These are phyloP conservation scores for Pythium myriotylum DNA, from an alignment of 352 stramenopile species.

Conservation along the genomic window DNA sequence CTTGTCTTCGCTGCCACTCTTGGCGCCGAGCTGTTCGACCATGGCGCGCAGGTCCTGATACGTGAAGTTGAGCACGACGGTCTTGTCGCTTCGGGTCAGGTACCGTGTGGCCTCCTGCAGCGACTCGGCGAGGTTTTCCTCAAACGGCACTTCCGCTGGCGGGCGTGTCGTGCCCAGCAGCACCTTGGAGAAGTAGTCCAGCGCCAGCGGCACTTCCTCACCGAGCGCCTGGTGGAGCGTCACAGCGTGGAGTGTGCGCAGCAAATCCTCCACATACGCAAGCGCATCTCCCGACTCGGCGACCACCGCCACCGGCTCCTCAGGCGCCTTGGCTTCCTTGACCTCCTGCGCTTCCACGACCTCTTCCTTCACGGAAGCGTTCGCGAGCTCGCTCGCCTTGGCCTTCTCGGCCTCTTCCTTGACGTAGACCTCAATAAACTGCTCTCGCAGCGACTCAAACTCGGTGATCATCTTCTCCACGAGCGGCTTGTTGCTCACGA, in stretches of 20 bases:
- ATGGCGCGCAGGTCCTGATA: constrained; percentile 63
- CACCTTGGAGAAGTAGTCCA: constrained; percentile 87
- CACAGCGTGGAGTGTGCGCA: constrained; percentile 81
- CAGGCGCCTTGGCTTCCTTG: background rate
- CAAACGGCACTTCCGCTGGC: constrained; percentile 73
- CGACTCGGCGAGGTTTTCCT: constrained; percentile 79
- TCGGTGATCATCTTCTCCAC: constrained; percentile 78
- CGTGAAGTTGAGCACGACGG: constrained; percentile 74
- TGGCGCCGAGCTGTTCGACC: constrained; percentile 46
- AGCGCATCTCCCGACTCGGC: constrained; percentile 33
- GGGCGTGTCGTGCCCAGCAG: constrained; percentile 80
- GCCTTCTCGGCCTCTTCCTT: constrained; percentile 46
- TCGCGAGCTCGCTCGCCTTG: background rate
- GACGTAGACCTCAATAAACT: constrained; percentile 71
- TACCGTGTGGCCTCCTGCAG: constrained; percentile 81
- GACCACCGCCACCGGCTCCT: constrained; percentile 10
- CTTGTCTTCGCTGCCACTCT: background rate
- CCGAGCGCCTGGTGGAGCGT: constrained; percentile 71
- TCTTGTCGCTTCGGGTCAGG: constrained; percentile 61
- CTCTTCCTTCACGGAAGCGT: constrained; percentile 1
- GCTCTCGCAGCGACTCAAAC: constrained; percentile 73
- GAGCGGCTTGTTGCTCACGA: constrained; percentile 62
- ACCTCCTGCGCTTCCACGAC: background rate
- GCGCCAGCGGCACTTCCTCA: constrained; percentile 77
- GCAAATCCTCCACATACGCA: constrained; percentile 59